These are phyloP conservation scores for Ogataea kodamae DNA, from an alignment of 805 yeast genomes.

Conservation along the genomic window DNA sequence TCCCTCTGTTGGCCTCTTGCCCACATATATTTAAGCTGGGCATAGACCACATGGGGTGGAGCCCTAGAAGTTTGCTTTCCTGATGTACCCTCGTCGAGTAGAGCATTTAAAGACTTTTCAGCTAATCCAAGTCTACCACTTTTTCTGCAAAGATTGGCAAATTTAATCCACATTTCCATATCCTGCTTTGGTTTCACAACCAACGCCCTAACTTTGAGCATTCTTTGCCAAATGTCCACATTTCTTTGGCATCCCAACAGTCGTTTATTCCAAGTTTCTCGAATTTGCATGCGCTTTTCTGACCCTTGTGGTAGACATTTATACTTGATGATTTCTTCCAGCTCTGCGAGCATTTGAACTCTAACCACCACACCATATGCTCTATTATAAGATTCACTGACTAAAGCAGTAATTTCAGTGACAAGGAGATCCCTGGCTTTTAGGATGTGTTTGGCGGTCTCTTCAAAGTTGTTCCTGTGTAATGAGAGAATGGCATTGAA, in stretches of 20 bases:
- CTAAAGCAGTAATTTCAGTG: slow-evolving; percentile 90
- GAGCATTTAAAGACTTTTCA: slow-evolving; percentile 79
- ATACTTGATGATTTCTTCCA: slow-evolving; percentile 90
- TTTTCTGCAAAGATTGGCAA: slow-evolving; percentile 93
- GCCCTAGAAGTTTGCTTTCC: slow-evolving; percentile 57
- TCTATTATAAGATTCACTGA: slow-evolving; percentile 92
- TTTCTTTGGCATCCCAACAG: slow-evolving; percentile 91
- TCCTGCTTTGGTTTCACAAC: slow-evolving; percentile 95
- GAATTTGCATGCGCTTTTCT: slow-evolving; percentile 70
- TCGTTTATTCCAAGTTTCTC: slow-evolving; percentile 92
- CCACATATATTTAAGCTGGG: slow-evolving; percentile 96
- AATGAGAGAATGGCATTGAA: slow-evolving; percentile 86
- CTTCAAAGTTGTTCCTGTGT: slow-evolving; percentile 81
- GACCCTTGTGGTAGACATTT: slow-evolving; percentile 82
- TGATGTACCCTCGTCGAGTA: slow-evolving; percentile 61
- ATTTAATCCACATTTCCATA: slow-evolving; percentile 97
- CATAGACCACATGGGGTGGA: slow-evolving; percentile 95
- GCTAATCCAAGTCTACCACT: slow-evolving; percentile 91
- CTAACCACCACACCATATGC: slow-evolving; percentile 96
- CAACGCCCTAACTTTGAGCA: slow-evolving; percentile 86
- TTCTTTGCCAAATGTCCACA: slow-evolving; percentile 98
- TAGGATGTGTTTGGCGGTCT: slow-evolving; percentile 73
- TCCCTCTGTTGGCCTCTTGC: slow-evolving; percentile 85
- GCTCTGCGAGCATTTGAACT: slow-evolving; percentile 94
- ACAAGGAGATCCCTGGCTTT: slow-evolving; percentile 86